A percentile compares a stretch with the other conserved stretches of the same genome.
Evolutionary conservation across 2,329 filamentous ascomycete genomes (phyloP).

Genomic region (Alternaria sp.): DNA sequence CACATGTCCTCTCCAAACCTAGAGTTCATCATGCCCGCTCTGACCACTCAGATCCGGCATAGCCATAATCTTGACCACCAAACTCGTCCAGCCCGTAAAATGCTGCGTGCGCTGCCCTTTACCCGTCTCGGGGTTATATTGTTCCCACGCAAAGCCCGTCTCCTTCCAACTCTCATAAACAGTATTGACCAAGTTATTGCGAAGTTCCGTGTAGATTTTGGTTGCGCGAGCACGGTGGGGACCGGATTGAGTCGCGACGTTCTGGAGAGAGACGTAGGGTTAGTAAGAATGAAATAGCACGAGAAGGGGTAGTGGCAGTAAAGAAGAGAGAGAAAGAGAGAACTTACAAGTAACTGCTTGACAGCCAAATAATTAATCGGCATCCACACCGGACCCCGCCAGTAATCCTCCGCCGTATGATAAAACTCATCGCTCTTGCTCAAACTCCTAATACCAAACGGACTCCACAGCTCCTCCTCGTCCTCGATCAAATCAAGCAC

Average conservation of each 20-base stretch:
- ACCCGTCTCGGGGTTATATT: slow-evolving; percentile 94
- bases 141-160: slow-evolving; percentile 98
- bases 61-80: slow-evolving; percentile 96
- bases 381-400: slow-evolving; percentile 95
- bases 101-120: slow-evolving; percentile 95
- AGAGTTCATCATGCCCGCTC: too few species aligned
- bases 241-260: slow-evolving; percentile 69
- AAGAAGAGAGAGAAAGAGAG: too few species aligned
- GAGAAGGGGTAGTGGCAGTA: too few species aligned
- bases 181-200: slow-evolving; percentile 86
- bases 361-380: slow-evolving; percentile 95
- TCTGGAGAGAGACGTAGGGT: too few species aligned
- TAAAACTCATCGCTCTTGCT: slow-evolving; percentile 85
- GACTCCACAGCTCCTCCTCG: slow-evolving; percentile 87
- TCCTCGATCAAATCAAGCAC: slow-evolving; percentile 81
- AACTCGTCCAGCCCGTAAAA: slow-evolving; percentile 98
- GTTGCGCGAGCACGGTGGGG: slow-evolving; percentile 73
- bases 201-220: slow-evolving; percentile 78
- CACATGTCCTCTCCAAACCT: too few species aligned
- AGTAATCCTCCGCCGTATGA: slow-evolving; percentile 94
- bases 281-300: background rate
- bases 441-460: slow-evolving; percentile 86
- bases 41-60: slow-evolving; percentile 71
- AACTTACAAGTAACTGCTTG: slow-evolving; percentile 73
- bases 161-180: slow-evolving; percentile 87